Evolutionary conservation across 2,329 filamentous ascomycete species (phyloP), one percentile per base, ranked within the genome.

Genomic region (Beauveria brongniartii): DNA sequence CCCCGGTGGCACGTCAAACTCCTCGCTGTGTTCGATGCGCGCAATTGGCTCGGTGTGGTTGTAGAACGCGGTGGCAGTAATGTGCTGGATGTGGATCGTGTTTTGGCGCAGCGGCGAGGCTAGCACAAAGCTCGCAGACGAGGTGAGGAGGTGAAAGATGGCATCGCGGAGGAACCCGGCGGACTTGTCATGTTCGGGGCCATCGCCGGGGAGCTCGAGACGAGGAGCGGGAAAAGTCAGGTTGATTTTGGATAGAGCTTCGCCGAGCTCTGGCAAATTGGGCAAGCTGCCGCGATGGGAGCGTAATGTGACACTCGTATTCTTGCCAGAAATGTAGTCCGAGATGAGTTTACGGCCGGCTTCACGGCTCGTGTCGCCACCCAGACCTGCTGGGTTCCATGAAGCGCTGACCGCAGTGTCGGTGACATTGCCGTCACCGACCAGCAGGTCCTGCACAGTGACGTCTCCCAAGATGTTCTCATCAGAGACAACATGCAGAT

Each of bases 41-140:
- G 92, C 94, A 0, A 96, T 80, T 1, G 86, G 82, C 57, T 93
- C 85, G 9, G 86, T 89, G 63, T 89, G 83, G 64, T 96, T 91
- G 73, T 96, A 95, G 63, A 86, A 88, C 0, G 94, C 92, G 1
- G 88, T 91, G 7, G 93, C 93, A 69, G 96, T 88, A 67, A 97
- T 82, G 55, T 80, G 81, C 43, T 91, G 90, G 64, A 99, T 82
- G 67, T 86, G 89, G 20, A 97, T 74, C 1, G 86, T 91, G 56
- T 89, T 89, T 62, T 85, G 78, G 46, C 79, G 75, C 9, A 97
- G 78, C 0, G 94, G 94, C 0, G 92, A 97, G 44, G 87, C 81
- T 24, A 97, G 80, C 0, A 84, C 86, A 73, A 99, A 97, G 1
- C 88, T 85, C 3, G 93, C 93, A 0, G 91, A 92, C 0, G 91